Evolutionary conservation across 2,329 filamentous ascomycete species (phyloP), one percentile per base, ranked within the genome.

Genomic region (Trichoderma arundinaceum): DNA sequence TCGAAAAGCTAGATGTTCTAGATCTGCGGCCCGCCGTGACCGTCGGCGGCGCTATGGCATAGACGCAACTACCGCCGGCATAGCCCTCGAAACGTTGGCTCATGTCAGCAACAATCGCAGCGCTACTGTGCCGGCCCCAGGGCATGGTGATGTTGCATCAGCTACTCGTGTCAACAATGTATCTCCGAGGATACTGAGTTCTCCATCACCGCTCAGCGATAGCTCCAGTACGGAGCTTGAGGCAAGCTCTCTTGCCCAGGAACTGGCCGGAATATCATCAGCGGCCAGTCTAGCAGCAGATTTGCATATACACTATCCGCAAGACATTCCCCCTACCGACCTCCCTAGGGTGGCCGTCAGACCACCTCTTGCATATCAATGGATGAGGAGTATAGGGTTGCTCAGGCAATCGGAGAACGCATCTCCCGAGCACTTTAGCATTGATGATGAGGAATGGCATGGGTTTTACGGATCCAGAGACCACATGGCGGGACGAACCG

Each of bases 391-490:
- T 44, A 73, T 74, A 15, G 58, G 54, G 1, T 19, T 39, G 43
- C 33, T 68, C 67, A 66, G 46, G 2, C 48, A 35, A 19, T 46
- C 57, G 7, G 64, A 54, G 7, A 48, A 22, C 7, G 15, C 39
- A 9, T 28, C 39, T 19, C 64, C 68, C 71, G 66, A 64, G 66
- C 58, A 69, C 41, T 66, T 76, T 38, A 71, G 69, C 17, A 69
- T 72, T 2, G 79, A 84, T 38, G 76, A 73, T 51, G 83, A 85
- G 69, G 81, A 82, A 65, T 75, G 82, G 58, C 82, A 84, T 60
- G 83, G 83, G 3, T 79, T 82, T 43, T 81, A 84, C 64, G 82
- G 82, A 0, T 77, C 81, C 1, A 64, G 71, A 3, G 72, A 80
- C 56, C 72, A 74, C 1, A 76, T 76, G 8, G 77, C 74, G 4